Base-by-base conservation (phyloP, 176 grass and related monocot genomes). In the Elymus sibiricus region DNA sequence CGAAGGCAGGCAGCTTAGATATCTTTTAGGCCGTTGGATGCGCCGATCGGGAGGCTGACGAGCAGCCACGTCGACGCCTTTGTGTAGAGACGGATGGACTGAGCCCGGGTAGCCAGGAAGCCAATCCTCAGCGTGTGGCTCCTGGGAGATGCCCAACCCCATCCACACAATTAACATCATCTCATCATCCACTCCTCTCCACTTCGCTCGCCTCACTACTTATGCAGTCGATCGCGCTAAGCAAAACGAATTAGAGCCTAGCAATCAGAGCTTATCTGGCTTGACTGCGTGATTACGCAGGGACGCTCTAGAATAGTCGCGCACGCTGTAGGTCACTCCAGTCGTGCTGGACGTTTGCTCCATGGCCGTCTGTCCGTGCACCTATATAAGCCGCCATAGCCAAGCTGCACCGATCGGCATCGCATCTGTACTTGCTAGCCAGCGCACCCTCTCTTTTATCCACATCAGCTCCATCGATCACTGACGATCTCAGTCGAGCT, bases 51-150 rank as follows among this genome's bases (percentile, higher is more conserved):
- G 24, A 27, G 59, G 77, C 77, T 63, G 35, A 2, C 4, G 9
- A 19, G 55, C 24, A 2, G 29, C 75, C 47, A 34, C 47, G 74
- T 35, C 25, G 22, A 26, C 4, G 11, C 38, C 11, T 24, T 44
- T 16, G 38, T n/a, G 70, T 14, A 38, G 32, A n/a, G 67, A 70
- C 37, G 22, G 22, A 26, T 37, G 31, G 31, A 27, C 1, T 16
- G 65, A 37, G 29, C 65, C 31, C 31, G 32, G 29, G 11, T 14
- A 42, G 68, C 21, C 5, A 44, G 70, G 70, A 74, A 74, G 37
- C 55, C 70, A 80, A 92, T 92, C 90, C 21, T 46, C 59, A 92
- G 27, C 82, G 90, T 92, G 87, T 92, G 91, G 87, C 84, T 82
- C 24, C 63, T 19, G 15, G 65, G 14, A 28, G 17, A 53, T 35